phyloP scores from a whole-genome alignment of 2,329 filamentous ascomycete genomes.

The Elsinoe batatas region DNA sequence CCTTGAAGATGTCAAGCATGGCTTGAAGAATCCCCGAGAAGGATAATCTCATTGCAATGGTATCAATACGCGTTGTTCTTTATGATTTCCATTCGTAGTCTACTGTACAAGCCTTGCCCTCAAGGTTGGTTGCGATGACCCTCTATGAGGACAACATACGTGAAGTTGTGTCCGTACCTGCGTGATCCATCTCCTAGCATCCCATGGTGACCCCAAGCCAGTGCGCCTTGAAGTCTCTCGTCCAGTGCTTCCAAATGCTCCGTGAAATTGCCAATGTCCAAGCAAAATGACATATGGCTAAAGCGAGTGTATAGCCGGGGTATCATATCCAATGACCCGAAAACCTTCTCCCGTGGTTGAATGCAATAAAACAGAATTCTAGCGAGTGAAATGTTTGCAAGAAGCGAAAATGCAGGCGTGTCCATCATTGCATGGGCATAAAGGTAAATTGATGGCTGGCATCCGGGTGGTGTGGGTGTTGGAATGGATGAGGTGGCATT shows the following conservation, averaged over 20 bases:
- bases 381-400: slow-evolving; percentile 1
- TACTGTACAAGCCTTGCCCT: background rate
- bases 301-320: slow-evolving; percentile 9
- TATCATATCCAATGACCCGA: slow-evolving; percentile 8
- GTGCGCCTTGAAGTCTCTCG: background rate
- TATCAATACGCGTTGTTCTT: background rate
- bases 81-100: background rate
- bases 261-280: background rate
- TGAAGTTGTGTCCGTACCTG: background rate
- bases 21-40: too few relatives aligned
- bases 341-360: background rate
- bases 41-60: background rate
- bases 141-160: background rate
- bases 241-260: background rate
- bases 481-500: slow-evolving; percentile 17
- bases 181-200: background rate
- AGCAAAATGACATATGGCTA: background rate
- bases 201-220: background rate
- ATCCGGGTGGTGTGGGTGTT: slow-evolving; percentile 6
- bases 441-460: slow-evolving; percentile 8
- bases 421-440: slow-evolving; percentile 8
- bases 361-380: background rate
- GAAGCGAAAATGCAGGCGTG: background rate
- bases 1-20: background rate
- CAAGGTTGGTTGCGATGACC: background rate